Evolutionary conservation across 805 yeast species (phyloP), one percentile per base, ranked within the genome.

Genomic region (Ogataea chonburiensis): DNA sequence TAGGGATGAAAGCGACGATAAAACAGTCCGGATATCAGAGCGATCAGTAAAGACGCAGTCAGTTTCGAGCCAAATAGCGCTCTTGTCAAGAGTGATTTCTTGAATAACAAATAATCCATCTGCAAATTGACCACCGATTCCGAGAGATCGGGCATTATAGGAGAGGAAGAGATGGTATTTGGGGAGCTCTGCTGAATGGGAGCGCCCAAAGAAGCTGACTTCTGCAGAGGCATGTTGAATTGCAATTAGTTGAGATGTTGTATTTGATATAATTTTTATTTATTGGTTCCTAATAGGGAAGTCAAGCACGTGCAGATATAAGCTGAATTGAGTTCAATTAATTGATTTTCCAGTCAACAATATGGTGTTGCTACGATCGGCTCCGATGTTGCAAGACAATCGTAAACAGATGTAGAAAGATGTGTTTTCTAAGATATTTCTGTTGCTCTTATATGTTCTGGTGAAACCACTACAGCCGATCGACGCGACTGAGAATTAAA

Each of bases 51-150:
- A 2, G 60, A 29, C 8, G 68, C 30, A 0, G 75, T 62, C 15
- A 63, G 39, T 3, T 72, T 75, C 52, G 71, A 71, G 65, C 69
- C 68, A 31, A 76, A 66, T 24, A 76, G 50, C 29, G 52, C 50
- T 40, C 53, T 67, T 53, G 72, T 75, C 35, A 76, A 64, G 17
- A 58, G 42, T 2, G 78, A 60, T 51, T 75, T 81, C 24, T 64
- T 54, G 44, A 64, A 68, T 16, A 71, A 53, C 38, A 75, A 62
- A 46, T 69, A 76, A 55, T 84, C 93, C 39, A 84, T 77, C 19
- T 81, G 76, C 41, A 83, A 59, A 39, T 75, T 78, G 37, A 80
- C 52, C 1, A 81, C 75, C 8, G 84, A 84, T 28, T 75, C 73
- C 1, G 81, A 67, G 25, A 68, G 66, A 19, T 72, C 75, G 1